Evolutionary conservation across 2,329 filamentous ascomycete genomes (phyloP).

Genomic region (Berkeleyomyces rouxiae): DNA sequence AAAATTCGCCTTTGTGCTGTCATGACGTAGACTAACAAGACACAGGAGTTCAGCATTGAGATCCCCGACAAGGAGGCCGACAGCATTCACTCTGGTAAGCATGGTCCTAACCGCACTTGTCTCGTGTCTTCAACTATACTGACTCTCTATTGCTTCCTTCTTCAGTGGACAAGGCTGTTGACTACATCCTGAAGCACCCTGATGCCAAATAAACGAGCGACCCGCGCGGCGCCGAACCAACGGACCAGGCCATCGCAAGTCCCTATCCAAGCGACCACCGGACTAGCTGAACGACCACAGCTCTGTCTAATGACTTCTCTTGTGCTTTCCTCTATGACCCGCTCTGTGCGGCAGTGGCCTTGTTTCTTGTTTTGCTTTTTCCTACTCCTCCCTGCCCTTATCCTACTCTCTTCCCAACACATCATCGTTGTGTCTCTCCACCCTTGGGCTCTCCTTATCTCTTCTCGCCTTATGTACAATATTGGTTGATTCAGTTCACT

Average conservation of each 20-base stretch:
- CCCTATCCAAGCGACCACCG: neutral
- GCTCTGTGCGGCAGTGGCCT: neutral
- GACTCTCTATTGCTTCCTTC: neutral
- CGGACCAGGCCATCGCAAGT: neutral
- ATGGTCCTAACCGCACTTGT: neutral
- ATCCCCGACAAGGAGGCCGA: conserved; percentile 97
- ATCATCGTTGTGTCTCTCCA: neutral
- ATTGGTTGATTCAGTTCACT: conserved; percentile 9
- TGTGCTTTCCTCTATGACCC: neutral
- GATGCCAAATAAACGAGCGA: conserved; percentile 50
- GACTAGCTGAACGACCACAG: neutral
- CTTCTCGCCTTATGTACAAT: conserved; percentile 12
- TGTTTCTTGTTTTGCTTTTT: neutral
- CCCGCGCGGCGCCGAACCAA: too few relatives aligned
- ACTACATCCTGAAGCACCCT: conserved; percentile 85
- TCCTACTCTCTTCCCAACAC: neutral
- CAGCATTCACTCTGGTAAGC: conserved; percentile 72
- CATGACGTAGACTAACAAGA: neutral
- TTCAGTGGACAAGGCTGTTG: conserved; percentile 79
- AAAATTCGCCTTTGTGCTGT: neutral
- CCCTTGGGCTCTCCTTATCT: neutral
- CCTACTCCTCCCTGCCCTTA: neutral
- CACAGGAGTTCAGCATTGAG: conserved; percentile 62
- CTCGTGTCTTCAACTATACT: neutral
- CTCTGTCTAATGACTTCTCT: neutral